Base-by-base conservation (phyloP, 2,329 filamentous ascomycete species). In the Colletotrichum sidae region DNA sequence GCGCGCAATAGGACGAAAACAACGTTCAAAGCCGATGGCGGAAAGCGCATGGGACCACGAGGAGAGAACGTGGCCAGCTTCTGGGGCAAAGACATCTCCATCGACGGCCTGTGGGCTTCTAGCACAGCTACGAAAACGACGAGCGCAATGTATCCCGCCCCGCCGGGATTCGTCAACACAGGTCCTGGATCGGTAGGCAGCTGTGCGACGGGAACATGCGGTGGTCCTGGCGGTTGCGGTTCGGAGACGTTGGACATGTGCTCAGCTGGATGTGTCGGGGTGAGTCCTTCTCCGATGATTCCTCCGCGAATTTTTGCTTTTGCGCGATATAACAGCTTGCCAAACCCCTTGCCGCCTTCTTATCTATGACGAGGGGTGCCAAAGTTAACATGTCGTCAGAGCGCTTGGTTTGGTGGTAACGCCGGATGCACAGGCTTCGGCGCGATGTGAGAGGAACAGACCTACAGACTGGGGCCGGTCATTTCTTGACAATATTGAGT, bases 161-260 rank as follows among this genome's bases (percentile, higher is more conserved):
- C 67, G 35, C 63, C 68, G 8, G 68, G 67, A 12, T 49, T 58
- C 9, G 61, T 62, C 12, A 52, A 47, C 41, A 55, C 47, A 13
- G 63, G 66, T 0, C 37, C 54, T 9, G 66, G 66, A 6, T 55
- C 55, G 25, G 66, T 67, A 4, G 63, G 57, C n/a, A 60, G 55
- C 39, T 68, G 64, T 37, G 67, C 64, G 2, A 54, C 52, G 39
- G 64, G 67, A 17, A 68, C 64, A 15, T 68, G 67, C 39, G 67
- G 59, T 39, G 64, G 55, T 15, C 34, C 55, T 11, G 52, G 35
- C 49, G 55, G 64, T 6, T 68, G 64, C 56, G 67, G 56, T 42
- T 59, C 59, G 12, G 64, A 67, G 55, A 58, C 49, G 38, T 33
- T 61, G 38, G 60, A 55, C 34, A 58, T 68, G 64, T 65, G 64